These are phyloP conservation scores for Scedosporium boydii DNA, from an alignment of 2,329 filamentous ascomycete genomes.

Conservation along the genomic window DNA sequence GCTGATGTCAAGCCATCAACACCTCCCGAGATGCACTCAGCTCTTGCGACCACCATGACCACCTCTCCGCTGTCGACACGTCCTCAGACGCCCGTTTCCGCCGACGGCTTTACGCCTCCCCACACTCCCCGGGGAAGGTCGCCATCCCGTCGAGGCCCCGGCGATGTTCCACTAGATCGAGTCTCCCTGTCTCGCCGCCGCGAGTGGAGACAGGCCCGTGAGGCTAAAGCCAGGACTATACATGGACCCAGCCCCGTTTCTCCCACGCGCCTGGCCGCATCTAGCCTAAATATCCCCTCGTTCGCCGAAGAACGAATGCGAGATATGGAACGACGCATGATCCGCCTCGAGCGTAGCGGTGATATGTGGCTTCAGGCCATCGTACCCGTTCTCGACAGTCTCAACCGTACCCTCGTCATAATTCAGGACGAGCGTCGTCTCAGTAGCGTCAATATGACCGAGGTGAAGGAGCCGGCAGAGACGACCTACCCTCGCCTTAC, in stretches of 20 bases:
- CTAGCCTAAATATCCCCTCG: not conserved
- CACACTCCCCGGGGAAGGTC: conserved; percentile 11
- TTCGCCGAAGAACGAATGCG: conserved; percentile 30
- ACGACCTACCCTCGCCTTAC: conserved; percentile 11
- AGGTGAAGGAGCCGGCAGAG: not conserved
- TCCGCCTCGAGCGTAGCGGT: conserved; percentile 34
- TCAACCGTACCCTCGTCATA: conserved; percentile 26
- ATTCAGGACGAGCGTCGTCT: conserved; percentile 11
- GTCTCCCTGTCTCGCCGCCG: conserved; percentile 22
- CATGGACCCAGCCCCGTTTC: not conserved
- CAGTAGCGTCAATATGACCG: not conserved
- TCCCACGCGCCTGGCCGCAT: not conserved
- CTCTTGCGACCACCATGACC: conserved; percentile 13
- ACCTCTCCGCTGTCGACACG: not conserved
- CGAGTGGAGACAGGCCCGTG: conserved; percentile 13
- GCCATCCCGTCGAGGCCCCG: not conserved
- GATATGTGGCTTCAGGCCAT: conserved; percentile 35
- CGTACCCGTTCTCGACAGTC: conserved; percentile 32
- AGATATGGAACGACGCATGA: conserved; percentile 38
- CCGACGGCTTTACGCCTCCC: conserved; percentile 16
- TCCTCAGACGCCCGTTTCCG: conserved; percentile 18
- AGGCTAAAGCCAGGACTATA: not conserved
- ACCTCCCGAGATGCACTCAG: conserved; percentile 9
- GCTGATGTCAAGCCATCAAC: conserved; percentile 24
- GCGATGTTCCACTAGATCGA: conserved; percentile 13